Base-by-base conservation (phyloP, 257 asterid species). In the Ocimum tenuiflorum region DNA sequence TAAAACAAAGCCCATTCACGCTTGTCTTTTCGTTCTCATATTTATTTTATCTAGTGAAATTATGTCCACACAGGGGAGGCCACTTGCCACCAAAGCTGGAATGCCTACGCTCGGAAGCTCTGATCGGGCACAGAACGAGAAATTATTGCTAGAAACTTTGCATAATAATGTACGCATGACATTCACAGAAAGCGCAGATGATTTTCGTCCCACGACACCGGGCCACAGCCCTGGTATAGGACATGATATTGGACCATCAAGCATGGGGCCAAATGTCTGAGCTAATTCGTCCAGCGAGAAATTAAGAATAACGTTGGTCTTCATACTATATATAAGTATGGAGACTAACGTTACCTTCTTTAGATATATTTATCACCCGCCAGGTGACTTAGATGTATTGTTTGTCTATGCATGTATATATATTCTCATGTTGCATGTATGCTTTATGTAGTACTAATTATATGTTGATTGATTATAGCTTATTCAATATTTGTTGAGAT, bases 221-320 rank as follows among this genome's bases (percentile, higher is more conserved):
- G 80, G 78, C 7, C 73, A 71, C 74, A 78, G 83, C 49, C 83
- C 83, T 3, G 83, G 80, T 0, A 52, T 78, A 9, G 83, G 83
- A 15, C 83, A 78, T 67, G 74, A n/a, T 69, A 29, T 11, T 36
- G 82, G 82, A 18, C 79, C 82, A 18, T 18, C 67, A 11, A 65
- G 72, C 65, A 43, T 48, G 2, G 63, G 63, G 38, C 73, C 72
- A 20, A 8, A 31, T 36, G 52, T 9, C 6, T 55, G 20, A 36
- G 12, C 52, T 6, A 8, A 0, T 7, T 0, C 31, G 1, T 49
- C 0, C 1, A 1, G 13, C n/a, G 13, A 9, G 1, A 31, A 4
- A 2, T 31, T 7, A 27, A 27, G 36, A 31, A 4, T 24, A 24
- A 4, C 4, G 36, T 31, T 31, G 6, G 36, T 1, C 3, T 0